Conservation (phyloP, 176 grass and related monocot species). For the Carex scoparia region DNA sequence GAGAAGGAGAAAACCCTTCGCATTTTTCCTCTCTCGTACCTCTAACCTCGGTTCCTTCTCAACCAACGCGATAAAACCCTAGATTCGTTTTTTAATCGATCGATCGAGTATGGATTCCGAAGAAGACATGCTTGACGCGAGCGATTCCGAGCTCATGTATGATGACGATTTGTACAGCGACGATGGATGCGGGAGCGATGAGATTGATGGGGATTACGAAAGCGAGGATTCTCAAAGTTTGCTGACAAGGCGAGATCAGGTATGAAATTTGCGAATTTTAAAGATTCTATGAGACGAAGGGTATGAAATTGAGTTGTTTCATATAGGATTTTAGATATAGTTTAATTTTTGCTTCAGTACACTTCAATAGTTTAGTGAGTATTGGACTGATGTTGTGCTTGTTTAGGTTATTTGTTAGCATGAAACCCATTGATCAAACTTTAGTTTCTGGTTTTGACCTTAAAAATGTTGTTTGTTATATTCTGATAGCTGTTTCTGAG, state of each 20-base stretch:
- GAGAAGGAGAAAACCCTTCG: neutral
- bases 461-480: neutral
- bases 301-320: neutral
- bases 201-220: conserved; percentile 27
- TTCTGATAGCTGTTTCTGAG: neutral
- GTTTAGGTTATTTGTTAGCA: too few species aligned
- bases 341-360: neutral
- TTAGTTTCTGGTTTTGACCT: neutral
- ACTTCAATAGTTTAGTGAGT: neutral
- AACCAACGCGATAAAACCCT: neutral
- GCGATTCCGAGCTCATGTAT: conserved; percentile 59
- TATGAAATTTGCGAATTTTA: conserved; percentile 11
- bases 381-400: neutral
- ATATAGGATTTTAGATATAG: neutral
- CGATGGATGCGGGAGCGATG: conserved; percentile 26
- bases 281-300: neutral
- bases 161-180: conserved; percentile 57
- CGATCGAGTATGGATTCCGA: conserved; percentile 54
- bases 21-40: neutral
- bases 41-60: neutral
- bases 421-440: neutral
- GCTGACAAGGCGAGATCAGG: conserved; percentile 55
- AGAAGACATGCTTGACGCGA: conserved; percentile 50
- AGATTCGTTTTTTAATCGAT: neutral
- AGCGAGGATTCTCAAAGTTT: conserved; percentile 46